Evolutionary conservation across 192 early-diverging fungal species (phyloP), one percentile per base, ranked within the genome.

Genomic region (Gonapodya prolifera): DNA sequence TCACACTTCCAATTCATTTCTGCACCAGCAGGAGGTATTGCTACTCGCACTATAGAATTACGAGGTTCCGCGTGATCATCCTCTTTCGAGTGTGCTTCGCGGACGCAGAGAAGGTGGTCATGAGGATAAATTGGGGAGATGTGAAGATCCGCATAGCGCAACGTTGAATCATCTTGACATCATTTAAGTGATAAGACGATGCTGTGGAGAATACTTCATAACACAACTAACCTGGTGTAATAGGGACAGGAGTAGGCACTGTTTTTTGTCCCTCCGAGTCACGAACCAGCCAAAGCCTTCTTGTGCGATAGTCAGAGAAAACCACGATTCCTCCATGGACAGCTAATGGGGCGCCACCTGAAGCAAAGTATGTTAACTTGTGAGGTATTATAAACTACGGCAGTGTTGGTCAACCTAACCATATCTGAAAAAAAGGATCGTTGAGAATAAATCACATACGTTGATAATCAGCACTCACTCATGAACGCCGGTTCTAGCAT

Each of bases 401-500:
- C n/a, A n/a, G n/a, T n/a, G n/a, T n/a, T n/a, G n/a, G n/a, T n/a
- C n/a, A n/a, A n/a, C n/a, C n/a, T n/a, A n/a, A n/a, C n/a, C n/a
- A n/a, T n/a, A n/a, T n/a, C n/a, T n/a, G n/a, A n/a, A n/a, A n/a
- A n/a, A n/a, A n/a, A n/a, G n/a, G n/a, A n/a, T n/a, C n/a, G n/a
- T n/a, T n/a, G n/a, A n/a, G n/a, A n/a, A n/a, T n/a, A n/a, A n/a
- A n/a, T n/a, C n/a, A n/a, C n/a, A n/a, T n/a, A n/a, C n/a, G n/a
- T n/a, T n/a, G n/a, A n/a, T n/a, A n/a, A n/a, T n/a, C n/a, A n/a
- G n/a, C n/a, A n/a, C 45, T 61, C 45, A 94, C 80, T 93, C 93
- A 76, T 94, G 91, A 1, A 93, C 92, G 2, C 85, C 85, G 0
- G 89, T 86, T 71, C 89, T 87, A 16, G 91, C 87, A 70, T 87